Evolutionary conservation across 371 early-diverging fungal genomes (phyloP), one percentile per base, ranked within the genome.

Genomic region (Basidiobolus meristosporus): DNA sequence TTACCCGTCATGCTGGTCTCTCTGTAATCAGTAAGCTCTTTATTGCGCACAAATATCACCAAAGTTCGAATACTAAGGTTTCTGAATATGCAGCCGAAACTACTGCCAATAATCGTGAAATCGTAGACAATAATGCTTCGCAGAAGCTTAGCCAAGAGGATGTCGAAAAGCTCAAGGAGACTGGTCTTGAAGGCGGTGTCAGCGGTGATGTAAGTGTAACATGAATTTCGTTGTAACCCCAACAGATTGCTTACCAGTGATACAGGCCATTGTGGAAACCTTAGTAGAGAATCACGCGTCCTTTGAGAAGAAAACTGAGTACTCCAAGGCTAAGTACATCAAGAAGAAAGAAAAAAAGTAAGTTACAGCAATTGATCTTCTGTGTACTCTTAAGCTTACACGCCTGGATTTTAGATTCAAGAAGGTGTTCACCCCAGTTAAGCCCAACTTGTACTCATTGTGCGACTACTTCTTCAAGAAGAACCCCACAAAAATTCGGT

Each of bases 291-390:
- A 85, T 50, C 86, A 89, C 56, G 53, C 67, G 9, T 60, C 80
- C 6, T 93, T 90, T 51, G 79, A 81, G 23, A 68, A 76, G 40
- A 97, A 95, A 62, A 95, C 97, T 0, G 88, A 84, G 46, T 95
- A 75, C 49, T 82, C 96, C 1, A 89, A 95, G 62, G 84, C 88
- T 15, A 97, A 97, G 60, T 95, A 93, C 46, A 80, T 93, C 41
- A 70, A 77, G 47, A 70, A 86, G 47, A 97, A 97, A 60, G 75
- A 85, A 59, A 69, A 72, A 50, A 97, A 93, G 87, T 79, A 61
- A 38, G 48, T 41, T 19, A 31, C 20, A 10, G 28, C 16, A 22
- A 7, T 45, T 38, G n/a, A 38, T 41, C 31, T 2, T 2, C n/a
- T n/a, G n/a, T n/a, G n/a, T n/a, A 23, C 11, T 21, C 14, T 7